Evolutionary conservation across 1,139 yeast genomes (phyloP).

Genomic region (Magnusiomyces suaveolens): DNA sequence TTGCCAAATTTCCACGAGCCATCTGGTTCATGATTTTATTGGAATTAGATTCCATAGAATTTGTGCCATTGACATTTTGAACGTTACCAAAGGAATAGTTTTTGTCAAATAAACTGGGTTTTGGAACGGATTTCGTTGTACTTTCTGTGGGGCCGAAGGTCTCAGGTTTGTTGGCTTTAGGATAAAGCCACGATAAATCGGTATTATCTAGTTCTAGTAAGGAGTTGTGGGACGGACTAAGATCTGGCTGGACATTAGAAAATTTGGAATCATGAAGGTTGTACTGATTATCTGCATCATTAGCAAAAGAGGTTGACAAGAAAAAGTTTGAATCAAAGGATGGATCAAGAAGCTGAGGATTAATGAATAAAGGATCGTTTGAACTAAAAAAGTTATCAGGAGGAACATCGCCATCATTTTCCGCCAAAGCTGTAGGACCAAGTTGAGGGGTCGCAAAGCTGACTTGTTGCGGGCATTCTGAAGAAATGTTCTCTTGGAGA

Average conservation of each 20-base stretch:
- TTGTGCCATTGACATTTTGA: background rate
- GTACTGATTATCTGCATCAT: background rate
- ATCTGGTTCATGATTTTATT: background rate
- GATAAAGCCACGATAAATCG: constrained; percentile 16
- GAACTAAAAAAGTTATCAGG: constrained; percentile 21
- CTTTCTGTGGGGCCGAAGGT: constrained; percentile 2
- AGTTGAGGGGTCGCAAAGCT: constrained; percentile 76
- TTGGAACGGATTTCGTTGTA: background rate
- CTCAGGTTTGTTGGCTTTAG: background rate
- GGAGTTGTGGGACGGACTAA: constrained; percentile 8
- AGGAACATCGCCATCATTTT: constrained; percentile 21
- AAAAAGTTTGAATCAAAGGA: constrained; percentile 8
- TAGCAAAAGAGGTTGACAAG: constrained; percentile 3
- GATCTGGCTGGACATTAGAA: background rate
- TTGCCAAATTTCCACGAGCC: constrained; percentile 2
- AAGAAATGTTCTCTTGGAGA: constrained; percentile 21
- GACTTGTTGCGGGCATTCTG: constrained; percentile 48
- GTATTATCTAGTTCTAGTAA: constrained; percentile 7
- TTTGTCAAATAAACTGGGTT: no score
- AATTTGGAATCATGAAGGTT: background rate
- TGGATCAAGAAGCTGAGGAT: constrained; percentile 27
- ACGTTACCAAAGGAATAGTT: no score
- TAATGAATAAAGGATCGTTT: constrained; percentile 28
- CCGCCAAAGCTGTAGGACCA: constrained; percentile 29
- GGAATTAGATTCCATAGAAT: no score